Base-by-base conservation (phyloP, 1,139 yeast genomes). In the Kurtzmaniella natalensis region DNA sequence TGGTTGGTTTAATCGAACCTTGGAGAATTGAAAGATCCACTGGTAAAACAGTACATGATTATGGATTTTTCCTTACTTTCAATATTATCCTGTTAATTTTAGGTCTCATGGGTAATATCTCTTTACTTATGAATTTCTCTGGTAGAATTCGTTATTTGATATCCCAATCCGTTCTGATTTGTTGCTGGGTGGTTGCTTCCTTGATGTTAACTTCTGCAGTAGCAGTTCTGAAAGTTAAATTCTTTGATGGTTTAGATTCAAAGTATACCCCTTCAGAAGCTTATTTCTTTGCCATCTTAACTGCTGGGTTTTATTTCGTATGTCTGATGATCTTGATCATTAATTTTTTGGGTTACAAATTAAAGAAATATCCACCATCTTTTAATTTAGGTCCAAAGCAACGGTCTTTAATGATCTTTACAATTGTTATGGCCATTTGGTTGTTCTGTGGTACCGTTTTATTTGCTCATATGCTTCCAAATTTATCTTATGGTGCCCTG, bases 201-300 rank as follows among this genome's bases (percentile, higher is more conserved):
- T 35, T 62, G 1, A 44, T 81, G 10, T 61, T 85, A 13, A 42
- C 81, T 28, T 61, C 64, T 0, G 76, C 75, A 15, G 55, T 79
- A 0, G 46, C 77, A 40, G 48, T 56, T 28, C 55, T 52, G 33
- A 61, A 50, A n/a, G 23, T 39, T 3, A 23, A 28, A 2, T 51
- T 54, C 25, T 51, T 50, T 35, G 21, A 31, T 9, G 38, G 42
- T 31, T 4, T 45, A 42, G n/a, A 47, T 47, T 26, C 39, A 39
- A 28, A 47, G 9, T 59, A 53, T 38, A 20, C 19, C 1, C 53
- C 65, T 3, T 69, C 86, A 0, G 81, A 76, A 44, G 95, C 94
- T 1, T 87, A 73, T 48, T 87, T 88, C 86, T 81, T 70, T 53
- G 94, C 87, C 0, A 72, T 74, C 1, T 61, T 81, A 41, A 82